phyloP scores from a whole-genome alignment of 192 early-diverging fungal genomes.

The Spinellus fusiger region DNA sequence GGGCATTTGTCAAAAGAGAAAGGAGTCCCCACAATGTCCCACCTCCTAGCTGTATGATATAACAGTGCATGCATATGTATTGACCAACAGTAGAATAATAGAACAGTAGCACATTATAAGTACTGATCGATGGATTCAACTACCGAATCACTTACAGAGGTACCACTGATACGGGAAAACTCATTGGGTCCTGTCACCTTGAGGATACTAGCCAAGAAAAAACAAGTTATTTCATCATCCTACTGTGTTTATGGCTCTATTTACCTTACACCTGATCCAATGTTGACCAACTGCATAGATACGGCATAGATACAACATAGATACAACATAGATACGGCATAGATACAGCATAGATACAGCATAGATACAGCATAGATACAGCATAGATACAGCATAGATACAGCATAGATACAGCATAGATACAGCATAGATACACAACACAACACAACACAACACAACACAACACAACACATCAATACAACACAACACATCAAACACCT shows the following conservation, averaged over 20 bases:
- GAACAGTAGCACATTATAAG: not conserved
- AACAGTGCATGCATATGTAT: too few relatives aligned
- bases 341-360: too few relatives aligned
- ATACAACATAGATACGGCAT: too few relatives aligned
- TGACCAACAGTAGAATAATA: conserved; percentile 4
- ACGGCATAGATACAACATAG: not conserved
- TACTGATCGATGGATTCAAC: not conserved
- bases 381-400: too few relatives aligned
- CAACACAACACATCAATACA: not conserved
- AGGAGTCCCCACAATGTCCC: conserved; percentile 95
- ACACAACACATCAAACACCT: not conserved
- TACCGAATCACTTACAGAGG: conserved; percentile 41
- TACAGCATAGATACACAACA: conserved; percentile 2
- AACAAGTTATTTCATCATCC: not conserved
- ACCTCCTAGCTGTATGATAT: conserved; percentile 77
- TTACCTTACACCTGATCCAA: conserved; percentile 90
- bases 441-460: not conserved
- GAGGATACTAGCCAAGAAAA: conserved; percentile 53
- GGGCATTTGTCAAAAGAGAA: conserved; percentile 80
- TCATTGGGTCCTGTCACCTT: conserved; percentile 82
- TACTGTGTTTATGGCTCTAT: not conserved
- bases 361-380: too few relatives aligned
- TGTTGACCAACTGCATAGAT: conserved; percentile 75
- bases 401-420: conserved; percentile 54
- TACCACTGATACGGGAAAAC: conserved; percentile 86